Base-by-base conservation (phyloP, 345 rosid species). In the Melastoma malabathricum region DNA sequence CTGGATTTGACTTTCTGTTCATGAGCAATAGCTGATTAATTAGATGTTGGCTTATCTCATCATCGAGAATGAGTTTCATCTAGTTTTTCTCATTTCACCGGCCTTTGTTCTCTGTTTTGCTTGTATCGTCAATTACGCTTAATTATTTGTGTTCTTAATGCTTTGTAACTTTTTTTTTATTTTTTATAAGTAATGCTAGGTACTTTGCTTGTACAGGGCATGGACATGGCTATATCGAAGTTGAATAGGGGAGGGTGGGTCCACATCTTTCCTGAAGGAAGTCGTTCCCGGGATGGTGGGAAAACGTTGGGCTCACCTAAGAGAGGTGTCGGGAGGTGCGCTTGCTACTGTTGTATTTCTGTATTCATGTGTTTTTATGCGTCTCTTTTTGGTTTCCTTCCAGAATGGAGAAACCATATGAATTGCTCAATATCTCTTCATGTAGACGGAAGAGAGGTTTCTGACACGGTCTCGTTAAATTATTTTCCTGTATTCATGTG, bases 241-340 rank as follows among this genome's bases (percentile, higher is more conserved):
- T 47, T 92, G 64, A 92, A 92, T 45, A 69, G 50, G 60, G 98
- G 98, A 47, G 95, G 94, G 2, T 92, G 97, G 98, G 95, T 92
- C 68, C 97, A 92, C 67, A 92, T 92, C 51, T 92, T 92, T 61
- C 98, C 98, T 9, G 98, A 92, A 72, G 98, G 97, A 6, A 80
- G 97, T 56, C 86, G 93, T 41, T 87, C 97, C 38, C 71, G 94
- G 47, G 97, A 87, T 71, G 98, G 96, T 60, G 95, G 98, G 16
- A 84, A 81, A 73, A 87, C 95, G 3, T 52, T 92, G 59, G 77
- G 88, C 18, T 70, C 95, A 52, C 58, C 84, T 9, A 92, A 92
- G 69, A 87, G 95, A 74, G 98, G 98, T 43, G 84, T 87, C 46
- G 98, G 96, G 54, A 87, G 96, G 98, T 87, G 44, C 20, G 43